A percentile compares a stretch with the other conserved stretches of the same genome.
These are phyloP conservation scores for Nemania sp. DNA, from an alignment of 2,329 filamentous ascomycete genomes.

Conservation along the genomic window DNA sequence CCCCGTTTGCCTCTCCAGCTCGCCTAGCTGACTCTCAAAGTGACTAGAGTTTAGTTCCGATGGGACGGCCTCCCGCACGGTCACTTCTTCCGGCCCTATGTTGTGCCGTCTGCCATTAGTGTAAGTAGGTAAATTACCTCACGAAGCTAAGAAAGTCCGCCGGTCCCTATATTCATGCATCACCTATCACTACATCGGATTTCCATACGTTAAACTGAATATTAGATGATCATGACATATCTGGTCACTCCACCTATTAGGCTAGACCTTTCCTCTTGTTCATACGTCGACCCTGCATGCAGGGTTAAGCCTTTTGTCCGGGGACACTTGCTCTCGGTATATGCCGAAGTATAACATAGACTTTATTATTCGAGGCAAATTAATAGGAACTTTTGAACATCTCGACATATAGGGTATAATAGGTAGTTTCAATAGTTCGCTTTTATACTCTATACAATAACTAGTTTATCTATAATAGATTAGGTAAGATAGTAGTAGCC, in stretches of 20 bases:
- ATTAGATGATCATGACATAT: no score
- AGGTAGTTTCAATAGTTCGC: no score
- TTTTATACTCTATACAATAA: no score
- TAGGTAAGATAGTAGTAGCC: neutral
- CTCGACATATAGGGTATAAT: no score
- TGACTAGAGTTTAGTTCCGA: neutral
- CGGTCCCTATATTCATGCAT: neutral
- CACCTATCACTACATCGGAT: neutral
- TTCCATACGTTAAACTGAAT: neutral
- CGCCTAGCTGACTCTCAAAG: neutral
- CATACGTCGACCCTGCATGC: no score
- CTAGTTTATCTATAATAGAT: no score
- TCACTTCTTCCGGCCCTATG: constrained; percentile 1
- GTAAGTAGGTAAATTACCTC: neutral
- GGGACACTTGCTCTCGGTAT: no score
- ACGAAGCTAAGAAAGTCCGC: neutral
- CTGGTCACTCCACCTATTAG: neutral
- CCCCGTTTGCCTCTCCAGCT: neutral
- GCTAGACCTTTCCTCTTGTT: neutral
- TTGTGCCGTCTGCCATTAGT: neutral
- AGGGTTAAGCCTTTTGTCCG: no score
- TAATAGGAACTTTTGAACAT: no score
- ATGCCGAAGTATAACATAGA: no score
- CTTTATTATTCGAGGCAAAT: no score
- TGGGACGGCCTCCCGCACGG: neutral